These are phyloP conservation scores for Pulicaria dysenterica DNA, from an alignment of 129 eudicot species.

Conservation along the genomic window DNA sequence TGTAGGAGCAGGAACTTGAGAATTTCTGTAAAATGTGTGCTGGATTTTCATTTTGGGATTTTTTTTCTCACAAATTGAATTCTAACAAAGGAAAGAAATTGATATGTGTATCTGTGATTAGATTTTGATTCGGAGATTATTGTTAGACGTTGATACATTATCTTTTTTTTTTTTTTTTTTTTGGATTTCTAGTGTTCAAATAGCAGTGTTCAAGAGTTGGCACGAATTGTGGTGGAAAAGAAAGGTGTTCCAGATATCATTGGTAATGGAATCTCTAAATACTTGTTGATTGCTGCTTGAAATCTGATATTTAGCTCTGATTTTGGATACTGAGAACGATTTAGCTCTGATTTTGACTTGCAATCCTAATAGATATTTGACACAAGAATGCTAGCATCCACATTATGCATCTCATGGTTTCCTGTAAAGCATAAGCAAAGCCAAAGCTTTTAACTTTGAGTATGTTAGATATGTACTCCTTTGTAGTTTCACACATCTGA, in stretches of 20 bases:
- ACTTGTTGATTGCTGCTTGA: neutral
- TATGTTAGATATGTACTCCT: neutral
- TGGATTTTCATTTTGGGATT: neutral
- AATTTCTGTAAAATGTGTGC: neutral
- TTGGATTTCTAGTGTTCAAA: constrained; percentile 53
- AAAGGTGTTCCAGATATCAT: constrained; percentile 86
- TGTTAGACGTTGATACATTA: constrained; percentile 16
- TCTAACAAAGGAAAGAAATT: neutral
- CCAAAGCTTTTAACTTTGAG: neutral
- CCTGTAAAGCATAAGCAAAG: constrained; percentile 3
- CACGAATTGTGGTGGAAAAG: constrained; percentile 78
- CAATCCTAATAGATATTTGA: neutral
- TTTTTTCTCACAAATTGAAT: neutral
- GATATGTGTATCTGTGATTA: neutral
- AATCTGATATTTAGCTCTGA: constrained; percentile 2
- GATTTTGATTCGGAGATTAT: neutral
- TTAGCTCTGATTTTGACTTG: neutral
- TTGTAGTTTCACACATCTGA: neutral
- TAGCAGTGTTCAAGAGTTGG: constrained; percentile 78
- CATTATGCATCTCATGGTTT: neutral
- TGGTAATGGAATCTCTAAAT: constrained; percentile 44
- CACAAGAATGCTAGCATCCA: neutral
- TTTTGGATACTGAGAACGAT: neutral
- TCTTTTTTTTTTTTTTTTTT: constrained; percentile 14
- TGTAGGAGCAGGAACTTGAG: neutral